A percentile compares a stretch with the other conserved stretches of the same genome.
Evolutionary conservation across 495 filamentous ascomycete species (phyloP).

Genomic region (Lineolata rhizophorae): DNA sequence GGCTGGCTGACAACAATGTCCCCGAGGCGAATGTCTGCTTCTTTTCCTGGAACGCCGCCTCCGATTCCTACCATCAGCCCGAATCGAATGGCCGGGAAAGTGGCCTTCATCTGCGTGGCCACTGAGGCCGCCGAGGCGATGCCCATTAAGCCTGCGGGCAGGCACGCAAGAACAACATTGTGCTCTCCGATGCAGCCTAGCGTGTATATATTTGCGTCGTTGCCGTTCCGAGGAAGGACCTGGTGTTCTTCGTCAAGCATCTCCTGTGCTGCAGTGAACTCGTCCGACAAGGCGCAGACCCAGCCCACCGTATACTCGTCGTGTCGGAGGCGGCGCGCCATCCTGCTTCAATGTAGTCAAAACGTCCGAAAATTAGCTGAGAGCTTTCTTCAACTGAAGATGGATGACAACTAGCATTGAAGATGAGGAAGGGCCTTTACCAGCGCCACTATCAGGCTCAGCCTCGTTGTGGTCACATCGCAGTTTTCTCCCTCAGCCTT

Average conservation of each 20-base stretch:
- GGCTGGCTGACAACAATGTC: slow-evolving; percentile 15
- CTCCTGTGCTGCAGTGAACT: slow-evolving; percentile 21
- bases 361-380: neutral
- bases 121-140: slow-evolving; percentile 14
- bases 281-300: slow-evolving; percentile 25
- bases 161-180: slow-evolving; percentile 23
- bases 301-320: slow-evolving; percentile 27
- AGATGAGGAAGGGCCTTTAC: neutral
- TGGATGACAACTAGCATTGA: neutral
- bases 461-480: slow-evolving; percentile 1
- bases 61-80: slow-evolving; percentile 25
- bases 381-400: neutral
- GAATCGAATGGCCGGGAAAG: slow-evolving; percentile 18
- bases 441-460: neutral
- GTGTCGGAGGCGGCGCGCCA: neutral
- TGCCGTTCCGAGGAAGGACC: slow-evolving; percentile 4
- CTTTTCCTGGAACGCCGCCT: slow-evolving; percentile 16
- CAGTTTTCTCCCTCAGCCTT: too few species aligned
- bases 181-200: slow-evolving; percentile 19
- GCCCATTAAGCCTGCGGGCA: slow-evolving; percentile 18
- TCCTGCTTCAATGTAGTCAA: neutral
- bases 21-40: slow-evolving; percentile 9
- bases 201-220: slow-evolving; percentile 17
- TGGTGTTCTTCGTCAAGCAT: slow-evolving; percentile 27
- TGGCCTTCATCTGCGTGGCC: slow-evolving; percentile 14